Evolutionary conservation across 768 basidiomycete species (phyloP), one percentile per base, ranked within the genome.

Genomic region (Panellus pusillus): DNA sequence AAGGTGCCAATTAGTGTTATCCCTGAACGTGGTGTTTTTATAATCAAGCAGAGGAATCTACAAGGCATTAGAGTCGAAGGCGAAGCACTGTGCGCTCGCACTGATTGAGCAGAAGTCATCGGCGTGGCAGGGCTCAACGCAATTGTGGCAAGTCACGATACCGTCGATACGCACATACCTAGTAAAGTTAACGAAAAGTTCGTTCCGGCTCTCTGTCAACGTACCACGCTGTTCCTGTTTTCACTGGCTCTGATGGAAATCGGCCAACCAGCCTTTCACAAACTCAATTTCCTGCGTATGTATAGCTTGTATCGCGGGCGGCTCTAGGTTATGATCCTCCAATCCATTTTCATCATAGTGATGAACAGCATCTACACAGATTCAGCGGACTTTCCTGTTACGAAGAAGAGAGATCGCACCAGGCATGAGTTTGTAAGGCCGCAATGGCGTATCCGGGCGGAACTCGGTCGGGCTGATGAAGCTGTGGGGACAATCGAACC

Each of bases 311-410:
- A 54, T 54, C 38, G 47, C 44, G 41, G 44, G 52, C 29, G 52
- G 52, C 40, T 54, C 45, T 37, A 41, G 52, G 39, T 31, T 54
- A 47, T 54, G 52, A 54, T 54, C 52, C 40, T 45, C 46, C 31
- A 54, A 54, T 43, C 52, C 52, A 46, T 54, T 54, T 54, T 54
- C 52, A 39, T 54, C 52, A 46, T 54, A 54, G 27, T 54, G 52
- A 54, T 54, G 52, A 24, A 54, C 52, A 27, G 52, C 52, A 43
- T 54, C 52, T 54, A 40, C 20, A 40, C 29, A 38, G 46, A 24
- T 65, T 29, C 36, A n/a, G 46, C n/a, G 31, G 35, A 20, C 40
- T 42, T 47, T 42, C 31, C 44, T 45, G 39, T 27, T 20, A 54
- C n/a, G 52, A 47, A 43, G 40, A 32, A 42, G 40, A 43, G 41